Evolutionary conservation across 495 filamentous ascomycete species (phyloP).

Genomic region (Annulohypoxylon stygium): DNA sequence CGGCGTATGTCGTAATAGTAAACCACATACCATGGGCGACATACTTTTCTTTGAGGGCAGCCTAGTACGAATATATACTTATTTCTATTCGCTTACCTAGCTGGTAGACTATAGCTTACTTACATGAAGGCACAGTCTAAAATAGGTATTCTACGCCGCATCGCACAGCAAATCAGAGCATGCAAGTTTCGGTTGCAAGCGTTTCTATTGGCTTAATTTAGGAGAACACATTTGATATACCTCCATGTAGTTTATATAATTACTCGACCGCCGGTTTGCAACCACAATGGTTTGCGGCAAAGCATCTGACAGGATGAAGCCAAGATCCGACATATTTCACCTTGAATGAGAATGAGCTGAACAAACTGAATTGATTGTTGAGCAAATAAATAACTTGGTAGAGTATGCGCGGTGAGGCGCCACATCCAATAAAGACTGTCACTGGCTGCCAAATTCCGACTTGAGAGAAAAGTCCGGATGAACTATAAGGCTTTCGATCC

Average conservation of each 20-base stretch:
- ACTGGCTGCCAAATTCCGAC: neutral
- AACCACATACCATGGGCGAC: neutral
- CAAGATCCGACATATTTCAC: neutral
- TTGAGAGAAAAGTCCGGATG: neutral
- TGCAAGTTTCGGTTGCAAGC: neutral
- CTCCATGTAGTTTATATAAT: neutral
- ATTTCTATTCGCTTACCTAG: neutral
- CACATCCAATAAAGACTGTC: neutral
- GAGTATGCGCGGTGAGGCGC: neutral
- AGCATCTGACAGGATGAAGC: constrained; percentile 9
- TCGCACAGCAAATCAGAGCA: neutral
- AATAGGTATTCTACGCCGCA: neutral
- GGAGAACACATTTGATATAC: neutral
- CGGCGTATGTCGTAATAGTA: neutral
- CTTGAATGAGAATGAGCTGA: neutral
- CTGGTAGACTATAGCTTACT: neutral
- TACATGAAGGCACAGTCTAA: neutral
- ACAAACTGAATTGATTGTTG: neutral
- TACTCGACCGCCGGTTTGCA: neutral
- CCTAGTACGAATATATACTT: neutral
- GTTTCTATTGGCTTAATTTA: neutral
- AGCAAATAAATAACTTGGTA: neutral
- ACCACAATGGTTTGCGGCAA: neutral
- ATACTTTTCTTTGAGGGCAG: neutral
- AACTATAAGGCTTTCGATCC: neutral